These are phyloP conservation scores for Populus pruinosa DNA, from an alignment of 345 rosid species.

Conservation along the genomic window DNA sequence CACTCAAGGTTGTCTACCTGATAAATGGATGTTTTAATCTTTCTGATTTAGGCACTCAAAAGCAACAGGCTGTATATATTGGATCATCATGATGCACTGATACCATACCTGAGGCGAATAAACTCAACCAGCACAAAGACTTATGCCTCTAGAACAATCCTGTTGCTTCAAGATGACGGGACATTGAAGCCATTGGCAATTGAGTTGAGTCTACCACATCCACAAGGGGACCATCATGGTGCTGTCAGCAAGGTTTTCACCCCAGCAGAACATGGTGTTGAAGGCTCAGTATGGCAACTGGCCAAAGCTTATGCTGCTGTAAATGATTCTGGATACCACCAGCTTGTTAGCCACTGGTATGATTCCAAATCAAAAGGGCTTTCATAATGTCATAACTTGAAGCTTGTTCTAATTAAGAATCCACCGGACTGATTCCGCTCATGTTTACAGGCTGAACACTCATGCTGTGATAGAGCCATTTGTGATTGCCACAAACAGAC, in stretches of 20 bases:
- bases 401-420: not conserved
- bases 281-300: slow-evolving; percentile 75
- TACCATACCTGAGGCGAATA: slow-evolving; percentile 63
- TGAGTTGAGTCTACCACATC: slow-evolving; percentile 83
- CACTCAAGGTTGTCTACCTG: not conserved
- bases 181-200: slow-evolving; percentile 77
- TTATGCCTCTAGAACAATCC: slow-evolving; percentile 72
- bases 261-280: slow-evolving; percentile 57
- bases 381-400: not conserved
- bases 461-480: slow-evolving; percentile 92
- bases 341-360: slow-evolving; percentile 90
- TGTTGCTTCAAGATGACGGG: slow-evolving; percentile 64
- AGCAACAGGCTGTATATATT: slow-evolving; percentile 59
- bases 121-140: slow-evolving; percentile 79
- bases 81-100: slow-evolving; percentile 76
- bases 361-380: not conserved
- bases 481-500: slow-evolving; percentile 75
- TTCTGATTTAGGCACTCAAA: slow-evolving; percentile 47
- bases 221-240: slow-evolving; percentile 68
- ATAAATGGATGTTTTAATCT: not conserved
- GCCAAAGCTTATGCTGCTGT: slow-evolving; percentile 90
- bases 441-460: slow-evolving; percentile 60
- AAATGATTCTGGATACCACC: slow-evolving; percentile 89
- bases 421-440: not conserved
- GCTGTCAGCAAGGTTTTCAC: slow-evolving; percentile 70